Percentiles rank a stretch among this genome's conserved stretches.
These are phyloP conservation scores for Ogataea pilisensis DNA, from an alignment of 805 yeast species.

Conservation along the genomic window DNA sequence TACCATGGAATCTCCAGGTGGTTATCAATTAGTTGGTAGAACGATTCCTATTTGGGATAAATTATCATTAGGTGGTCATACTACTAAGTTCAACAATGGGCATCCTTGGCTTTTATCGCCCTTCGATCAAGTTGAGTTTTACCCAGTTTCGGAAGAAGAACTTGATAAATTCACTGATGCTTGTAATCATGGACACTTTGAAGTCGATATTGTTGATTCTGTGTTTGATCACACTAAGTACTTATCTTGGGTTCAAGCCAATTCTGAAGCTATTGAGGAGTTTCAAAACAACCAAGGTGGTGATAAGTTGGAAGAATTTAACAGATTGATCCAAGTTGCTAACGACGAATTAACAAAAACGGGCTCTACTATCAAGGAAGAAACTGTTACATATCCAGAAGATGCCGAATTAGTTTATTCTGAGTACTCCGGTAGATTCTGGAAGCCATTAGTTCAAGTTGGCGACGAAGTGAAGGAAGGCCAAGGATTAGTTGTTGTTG, in stretches of 20 bases:
- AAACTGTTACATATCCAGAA: conserved; percentile 62
- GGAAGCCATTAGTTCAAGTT: conserved; percentile 82
- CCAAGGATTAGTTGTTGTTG: conserved; percentile 82
- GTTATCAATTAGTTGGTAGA: conserved; percentile 93
- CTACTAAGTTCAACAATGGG: conserved; percentile 37
- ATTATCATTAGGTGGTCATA: conserved; percentile 67
- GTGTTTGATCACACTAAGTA: conserved; percentile 82
- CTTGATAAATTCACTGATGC: conserved; percentile 68
- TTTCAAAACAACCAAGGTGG: conserved; percentile 69
- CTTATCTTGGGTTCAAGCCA: conserved; percentile 69
- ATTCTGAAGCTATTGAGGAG: conserved; percentile 66
- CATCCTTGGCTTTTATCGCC: conserved; percentile 90
- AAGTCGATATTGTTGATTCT: conserved; percentile 68
- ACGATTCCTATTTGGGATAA: conserved; percentile 98
- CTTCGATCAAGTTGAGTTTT: conserved; percentile 92
- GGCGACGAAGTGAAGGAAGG: conserved; percentile 74
- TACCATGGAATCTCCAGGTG: conserved; percentile 98
- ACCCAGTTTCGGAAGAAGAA: conserved; percentile 84
- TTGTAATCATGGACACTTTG: conserved; percentile 74
- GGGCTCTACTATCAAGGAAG: conserved; percentile 42
- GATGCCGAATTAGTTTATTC: conserved; percentile 83
- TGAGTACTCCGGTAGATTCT: conserved; percentile 94
- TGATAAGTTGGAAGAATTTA: conserved; percentile 82
- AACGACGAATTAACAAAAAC: conserved; percentile 65
- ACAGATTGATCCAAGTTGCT: conserved; percentile 73